Conservation (phyloP, 257 asterid species). For the Lycium ferocissimum region DNA sequence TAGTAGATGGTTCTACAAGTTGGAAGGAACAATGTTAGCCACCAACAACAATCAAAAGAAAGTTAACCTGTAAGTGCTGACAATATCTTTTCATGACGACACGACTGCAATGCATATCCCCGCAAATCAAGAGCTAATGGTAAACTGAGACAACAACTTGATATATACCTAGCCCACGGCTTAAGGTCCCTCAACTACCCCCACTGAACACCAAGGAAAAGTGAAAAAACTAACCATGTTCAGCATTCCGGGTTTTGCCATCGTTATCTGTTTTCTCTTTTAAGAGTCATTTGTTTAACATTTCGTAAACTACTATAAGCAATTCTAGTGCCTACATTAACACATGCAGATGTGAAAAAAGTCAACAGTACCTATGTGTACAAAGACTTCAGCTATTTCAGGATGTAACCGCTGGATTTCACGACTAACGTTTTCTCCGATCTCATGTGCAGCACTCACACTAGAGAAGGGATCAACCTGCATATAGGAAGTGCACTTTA, state of each 20-base stretch:
- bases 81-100: background rate
- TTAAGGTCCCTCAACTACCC: conserved; percentile 1
- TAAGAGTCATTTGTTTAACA: conserved; percentile 14
- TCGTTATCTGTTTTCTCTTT: background rate
- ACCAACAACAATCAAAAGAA: background rate
- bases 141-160: background rate
- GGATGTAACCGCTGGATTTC: conserved; percentile 77
- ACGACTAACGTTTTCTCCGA: conserved; percentile 80
- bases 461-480: conserved; percentile 97
- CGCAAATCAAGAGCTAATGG: background rate
- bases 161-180: background rate
- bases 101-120: conserved; percentile 14
- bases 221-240: conserved; percentile 21
- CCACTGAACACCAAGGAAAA: background rate
- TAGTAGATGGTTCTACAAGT: conserved; percentile 68
- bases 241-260: background rate
- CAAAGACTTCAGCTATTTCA: conserved; percentile 90
- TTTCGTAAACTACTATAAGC: background rate
- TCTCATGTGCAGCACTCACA: conserved; percentile 90
- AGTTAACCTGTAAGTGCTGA: background rate
- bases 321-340: conserved; percentile 16
- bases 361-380: conserved; percentile 70
- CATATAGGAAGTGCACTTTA: conserved; percentile 28
- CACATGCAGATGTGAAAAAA: conserved; percentile 14
- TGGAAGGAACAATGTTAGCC: conserved; percentile 20